These are phyloP conservation scores for Boletus rufocinnamomeus DNA, from an alignment of 768 basidiomycete genomes.

Conservation along the genomic window DNA sequence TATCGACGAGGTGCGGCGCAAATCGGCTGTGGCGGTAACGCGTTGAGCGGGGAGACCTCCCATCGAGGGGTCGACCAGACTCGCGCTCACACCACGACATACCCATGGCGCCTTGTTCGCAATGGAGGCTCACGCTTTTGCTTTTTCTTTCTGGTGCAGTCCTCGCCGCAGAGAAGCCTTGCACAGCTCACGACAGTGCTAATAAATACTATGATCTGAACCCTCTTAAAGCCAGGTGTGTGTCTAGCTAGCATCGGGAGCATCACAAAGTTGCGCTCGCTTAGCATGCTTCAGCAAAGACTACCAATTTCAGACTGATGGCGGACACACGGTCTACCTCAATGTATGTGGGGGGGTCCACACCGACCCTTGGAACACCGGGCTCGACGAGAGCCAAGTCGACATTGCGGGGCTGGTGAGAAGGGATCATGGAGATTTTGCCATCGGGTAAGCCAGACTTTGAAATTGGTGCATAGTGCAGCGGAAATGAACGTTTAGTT, in stretches of 20 bases:
- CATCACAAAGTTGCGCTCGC: background rate
- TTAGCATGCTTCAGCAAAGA: constrained; percentile 53
- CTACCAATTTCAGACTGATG: constrained; percentile 53
- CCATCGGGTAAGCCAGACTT: constrained; percentile 56
- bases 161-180: constrained; percentile 52
- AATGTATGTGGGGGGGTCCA: constrained; percentile 64
- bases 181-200: constrained; percentile 50
- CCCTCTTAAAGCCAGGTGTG: constrained; percentile 59
- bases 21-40: constrained; percentile 32
- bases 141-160: constrained; percentile 9
- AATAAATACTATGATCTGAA: constrained; percentile 70
- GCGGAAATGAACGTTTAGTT: background rate
- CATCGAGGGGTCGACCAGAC: constrained; percentile 23
- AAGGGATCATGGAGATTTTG: constrained; percentile 65
- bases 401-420: constrained; percentile 66
- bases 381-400: constrained; percentile 46
- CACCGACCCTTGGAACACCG: constrained; percentile 59
- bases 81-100: constrained; percentile 12
- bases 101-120: background rate
- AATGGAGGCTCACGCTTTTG: background rate
- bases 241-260: constrained; percentile 9
- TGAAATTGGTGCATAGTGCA: background rate
- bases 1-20: constrained; percentile 18
- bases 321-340: constrained; percentile 50
- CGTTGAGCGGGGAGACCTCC: constrained; percentile 19